Evolutionary conservation across 805 yeast genomes (phyloP), one percentile per base, ranked within the genome.

Genomic region (Jamesozyma jinghongensis): DNA sequence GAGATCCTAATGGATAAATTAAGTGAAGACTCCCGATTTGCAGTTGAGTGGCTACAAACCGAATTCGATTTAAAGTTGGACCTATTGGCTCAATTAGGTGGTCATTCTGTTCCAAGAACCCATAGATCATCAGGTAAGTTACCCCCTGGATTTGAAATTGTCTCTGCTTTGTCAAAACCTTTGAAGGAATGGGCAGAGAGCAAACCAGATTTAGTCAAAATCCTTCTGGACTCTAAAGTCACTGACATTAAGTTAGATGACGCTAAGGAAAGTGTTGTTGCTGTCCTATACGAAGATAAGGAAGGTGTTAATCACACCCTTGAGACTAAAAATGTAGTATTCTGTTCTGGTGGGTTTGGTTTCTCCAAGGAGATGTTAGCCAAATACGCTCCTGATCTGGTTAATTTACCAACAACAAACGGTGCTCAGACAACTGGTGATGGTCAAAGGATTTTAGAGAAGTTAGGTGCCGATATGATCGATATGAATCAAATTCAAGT

Each of bases 71-170:
- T 83, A 37, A 84, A 79, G 50, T 63, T 85, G 41, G 71, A 82
- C 6, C 67, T 79, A 13, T 81, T 85, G 11, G 73, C 85, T n/a
- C 74, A 84, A 50, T 61, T 85, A 33, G 94, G 94, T 20, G 95
- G 95, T 3, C 94, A 85, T 55, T 78, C 87, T 1, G 75, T 70
- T 37, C 78, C 85, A 17, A 69, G 95, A 58, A 85, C 95, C 1
- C 94, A 85, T 57, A 71, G 94, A 50, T 88, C 94, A 1, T 71
- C 74, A 6, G 68, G 69, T 1, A 67, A 66, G 11, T 53, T 73
- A 14, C 79, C 81, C 12, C 82, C 82, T 3, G 82, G 82, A 0
- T 73, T 68, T 57, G 79, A 75, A 34, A 74, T 77, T 14, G 65
- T 77, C 1, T 68, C 73, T 5, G 64, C 71, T 4, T 53, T 75